phyloP scores from a whole-genome alignment of 1,284 basidiomycete genomes.

The Boletus hoseneyae region DNA sequence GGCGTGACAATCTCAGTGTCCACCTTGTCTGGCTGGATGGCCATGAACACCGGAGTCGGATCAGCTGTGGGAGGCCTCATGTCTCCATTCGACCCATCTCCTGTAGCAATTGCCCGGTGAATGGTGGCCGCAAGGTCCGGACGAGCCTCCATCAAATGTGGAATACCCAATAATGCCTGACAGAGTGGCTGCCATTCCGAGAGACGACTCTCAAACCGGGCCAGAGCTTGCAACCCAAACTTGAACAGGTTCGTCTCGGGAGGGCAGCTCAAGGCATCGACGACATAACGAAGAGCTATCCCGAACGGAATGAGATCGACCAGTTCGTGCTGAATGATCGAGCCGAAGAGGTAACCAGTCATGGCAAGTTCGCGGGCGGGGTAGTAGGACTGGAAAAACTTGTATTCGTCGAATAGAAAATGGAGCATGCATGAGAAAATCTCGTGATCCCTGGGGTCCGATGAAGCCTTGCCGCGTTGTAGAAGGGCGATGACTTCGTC shows the following conservation, averaged over 20 bases:
- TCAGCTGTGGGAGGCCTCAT: constrained; percentile 41
- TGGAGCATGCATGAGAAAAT: constrained; percentile 99
- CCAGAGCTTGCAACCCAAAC: constrained; percentile 91
- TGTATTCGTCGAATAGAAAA: constrained; percentile 99
- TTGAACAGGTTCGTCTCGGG: constrained; percentile 93
- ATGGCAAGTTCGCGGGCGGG: constrained; percentile 93
- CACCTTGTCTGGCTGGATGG: constrained; percentile 66
- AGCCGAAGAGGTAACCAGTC: constrained; percentile 96
- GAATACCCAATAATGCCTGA: constrained; percentile 84
- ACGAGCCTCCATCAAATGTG: constrained; percentile 82
- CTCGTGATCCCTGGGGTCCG: constrained; percentile 86
- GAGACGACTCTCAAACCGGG: constrained; percentile 84
- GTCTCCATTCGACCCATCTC: constrained; percentile 42
- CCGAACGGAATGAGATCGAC: constrained; percentile 95
- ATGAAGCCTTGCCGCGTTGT: constrained; percentile 81
- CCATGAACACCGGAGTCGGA: constrained; percentile 59
- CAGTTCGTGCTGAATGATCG: constrained; percentile 91
- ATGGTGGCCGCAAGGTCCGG: constrained; percentile 82
- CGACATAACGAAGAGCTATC: constrained; percentile 95
- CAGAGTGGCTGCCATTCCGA: constrained; percentile 95
- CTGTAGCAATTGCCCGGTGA: constrained; percentile 62
- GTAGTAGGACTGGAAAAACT: constrained; percentile 97
- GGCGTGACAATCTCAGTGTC: constrained; percentile 67
- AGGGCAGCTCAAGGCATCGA: constrained; percentile 89
- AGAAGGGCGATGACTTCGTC: constrained; percentile 92